Evolutionary conservation across 2,329 filamentous ascomycete genomes (phyloP).

Genomic region (Metarhizium album): DNA sequence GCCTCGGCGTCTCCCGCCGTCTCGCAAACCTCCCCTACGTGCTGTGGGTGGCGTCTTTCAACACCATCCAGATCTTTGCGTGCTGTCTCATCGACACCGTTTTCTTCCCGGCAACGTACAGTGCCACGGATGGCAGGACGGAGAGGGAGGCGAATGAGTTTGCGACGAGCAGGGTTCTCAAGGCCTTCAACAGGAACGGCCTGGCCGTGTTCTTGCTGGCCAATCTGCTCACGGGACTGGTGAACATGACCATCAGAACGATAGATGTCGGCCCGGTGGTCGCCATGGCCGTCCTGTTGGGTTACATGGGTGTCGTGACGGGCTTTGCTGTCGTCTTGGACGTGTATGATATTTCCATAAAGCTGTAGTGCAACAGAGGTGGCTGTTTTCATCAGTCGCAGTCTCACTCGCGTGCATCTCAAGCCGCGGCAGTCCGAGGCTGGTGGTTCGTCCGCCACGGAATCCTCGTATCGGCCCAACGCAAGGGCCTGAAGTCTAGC

Average conservation of each 20-base stretch:
- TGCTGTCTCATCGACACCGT: slow-evolving; percentile 70
- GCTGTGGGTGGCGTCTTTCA: slow-evolving; percentile 87
- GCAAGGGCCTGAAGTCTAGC: no score
- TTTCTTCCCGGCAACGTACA: slow-evolving; percentile 65
- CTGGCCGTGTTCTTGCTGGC: slow-evolving; percentile 76
- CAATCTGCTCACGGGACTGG: slow-evolving; percentile 77
- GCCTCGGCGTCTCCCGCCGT: slow-evolving; percentile 71
- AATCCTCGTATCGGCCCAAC: no score
- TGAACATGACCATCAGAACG: slow-evolving; percentile 82
- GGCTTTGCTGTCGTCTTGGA: slow-evolving; percentile 58
- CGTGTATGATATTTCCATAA: slow-evolving; percentile 55
- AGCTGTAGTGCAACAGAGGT: slow-evolving; percentile 35
- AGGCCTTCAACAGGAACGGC: slow-evolving; percentile 81
- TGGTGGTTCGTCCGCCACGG: no score
- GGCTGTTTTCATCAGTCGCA: neutral
- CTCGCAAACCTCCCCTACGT: slow-evolving; percentile 91
- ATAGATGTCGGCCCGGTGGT: slow-evolving; percentile 53
- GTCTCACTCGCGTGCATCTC: no score
- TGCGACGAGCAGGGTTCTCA: slow-evolving; percentile 72
- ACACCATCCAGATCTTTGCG: slow-evolving; percentile 67
- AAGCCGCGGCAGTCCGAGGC: no score
- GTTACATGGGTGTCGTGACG: slow-evolving; percentile 59
- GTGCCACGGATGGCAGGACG: slow-evolving; percentile 37
- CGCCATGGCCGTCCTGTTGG: slow-evolving; percentile 65
- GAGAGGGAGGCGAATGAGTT: slow-evolving; percentile 55